phyloP scores from a whole-genome alignment of 75 land plant species.

The Pinus taeda region DNA sequence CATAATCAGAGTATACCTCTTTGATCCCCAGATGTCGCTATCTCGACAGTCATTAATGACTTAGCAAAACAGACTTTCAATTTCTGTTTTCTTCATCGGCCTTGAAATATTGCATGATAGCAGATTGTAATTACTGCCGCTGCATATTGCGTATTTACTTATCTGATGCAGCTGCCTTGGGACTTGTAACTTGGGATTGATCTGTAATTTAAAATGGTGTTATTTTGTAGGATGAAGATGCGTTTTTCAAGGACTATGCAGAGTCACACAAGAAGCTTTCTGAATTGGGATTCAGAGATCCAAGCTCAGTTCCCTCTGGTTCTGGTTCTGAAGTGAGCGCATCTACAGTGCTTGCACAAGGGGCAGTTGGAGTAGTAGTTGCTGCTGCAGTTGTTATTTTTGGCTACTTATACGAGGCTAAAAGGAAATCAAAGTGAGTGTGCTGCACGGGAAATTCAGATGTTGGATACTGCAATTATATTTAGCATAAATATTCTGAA shows the following conservation, averaged over 20 bases:
- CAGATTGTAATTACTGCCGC: not conserved
- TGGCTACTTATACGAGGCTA: conserved; percentile 78
- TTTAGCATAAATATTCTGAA: not conserved
- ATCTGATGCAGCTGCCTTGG: not conserved
- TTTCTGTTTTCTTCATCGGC: not conserved
- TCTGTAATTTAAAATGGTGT: not conserved
- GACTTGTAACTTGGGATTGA: not conserved
- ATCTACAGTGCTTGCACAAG: conserved; percentile 57
- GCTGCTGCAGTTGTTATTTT: conserved; percentile 78
- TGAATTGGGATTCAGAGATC: conserved; percentile 75
- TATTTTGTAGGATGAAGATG: conserved; percentile 81
- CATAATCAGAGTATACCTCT: not conserved
- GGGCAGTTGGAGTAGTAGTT: conserved; percentile 87
- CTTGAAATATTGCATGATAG: not conserved
- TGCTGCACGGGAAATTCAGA: not conserved
- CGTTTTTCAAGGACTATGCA: conserved; percentile 89
- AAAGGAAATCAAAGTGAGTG: conserved; percentile 23
- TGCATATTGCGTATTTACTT: not conserved
- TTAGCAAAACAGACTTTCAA: not conserved
- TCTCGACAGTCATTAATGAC: not conserved
- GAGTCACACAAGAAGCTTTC: conserved; percentile 94
- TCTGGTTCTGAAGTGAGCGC: conserved; percentile 3
- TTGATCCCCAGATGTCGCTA: not conserved
- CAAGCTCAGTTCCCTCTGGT: conserved; percentile 4
- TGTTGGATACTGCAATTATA: not conserved